phyloP scores from a whole-genome alignment of 2,329 filamentous ascomycete species.

The Lecanoromycetidae sp. region DNA sequence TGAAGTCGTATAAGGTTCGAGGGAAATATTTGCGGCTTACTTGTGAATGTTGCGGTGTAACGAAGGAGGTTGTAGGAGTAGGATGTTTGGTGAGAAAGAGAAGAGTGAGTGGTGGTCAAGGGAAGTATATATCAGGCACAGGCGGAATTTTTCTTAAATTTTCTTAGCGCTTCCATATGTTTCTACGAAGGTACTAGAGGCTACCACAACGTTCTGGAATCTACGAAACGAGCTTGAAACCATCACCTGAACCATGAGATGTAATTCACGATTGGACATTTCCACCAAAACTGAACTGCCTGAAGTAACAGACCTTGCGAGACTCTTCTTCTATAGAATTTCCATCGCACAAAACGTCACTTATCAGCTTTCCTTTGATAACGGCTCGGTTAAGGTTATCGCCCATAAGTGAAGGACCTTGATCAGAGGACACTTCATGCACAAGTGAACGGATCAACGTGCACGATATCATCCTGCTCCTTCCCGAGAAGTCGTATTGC shows the following conservation, averaged over 20 bases:
- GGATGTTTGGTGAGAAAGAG: not conserved
- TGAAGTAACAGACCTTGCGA: not conserved
- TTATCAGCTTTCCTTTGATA: not conserved
- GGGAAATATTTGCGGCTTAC: not conserved
- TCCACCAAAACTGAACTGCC: not conserved
- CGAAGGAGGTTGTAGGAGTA: not conserved
- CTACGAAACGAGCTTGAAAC: not conserved
- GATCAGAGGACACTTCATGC: not conserved
- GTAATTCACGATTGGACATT: too few relatives aligned
- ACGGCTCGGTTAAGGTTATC: conserved; percentile 1
- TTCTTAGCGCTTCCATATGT: not conserved
- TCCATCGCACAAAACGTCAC: not conserved
- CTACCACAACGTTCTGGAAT: not conserved
- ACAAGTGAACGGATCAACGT: not conserved
- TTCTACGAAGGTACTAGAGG: not conserved
- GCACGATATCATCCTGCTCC: too few relatives aligned
- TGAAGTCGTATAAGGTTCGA: not conserved
- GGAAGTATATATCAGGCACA: not conserved
- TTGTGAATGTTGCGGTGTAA: not conserved
- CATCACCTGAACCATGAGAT: not conserved
- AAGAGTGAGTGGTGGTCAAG: not conserved
- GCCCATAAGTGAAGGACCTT: not conserved
- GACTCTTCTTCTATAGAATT: not conserved
- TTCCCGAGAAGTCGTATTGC: too few relatives aligned
- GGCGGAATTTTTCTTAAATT: not conserved